Base-by-base conservation (phyloP, 208 protist species). In the Trypanosoma theileri region DNA sequence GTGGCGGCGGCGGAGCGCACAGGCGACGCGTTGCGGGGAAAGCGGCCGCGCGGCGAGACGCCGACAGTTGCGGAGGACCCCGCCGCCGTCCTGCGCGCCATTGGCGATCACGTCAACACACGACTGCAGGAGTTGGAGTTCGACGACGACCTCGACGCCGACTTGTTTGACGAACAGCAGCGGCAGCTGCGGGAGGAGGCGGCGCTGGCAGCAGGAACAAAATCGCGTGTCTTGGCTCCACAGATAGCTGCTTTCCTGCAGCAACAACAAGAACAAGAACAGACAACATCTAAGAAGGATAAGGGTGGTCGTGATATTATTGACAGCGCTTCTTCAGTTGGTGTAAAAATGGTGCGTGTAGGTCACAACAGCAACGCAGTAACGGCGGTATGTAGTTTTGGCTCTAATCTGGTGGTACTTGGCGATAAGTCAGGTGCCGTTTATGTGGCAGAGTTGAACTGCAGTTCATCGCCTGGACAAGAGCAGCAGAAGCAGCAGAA, bases 381-480 rank as follows among this genome's bases (percentile, higher is more conserved):
- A 52, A 94, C 91, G n/a, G 86, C 85, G 42, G 84, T 93, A 40
- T 86, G 85, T 21, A 60, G 69, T 50, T 79, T 96, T 62, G 86
- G 85, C 26, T 54, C 42, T 0, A 81, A 91, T 14, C 59, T 87
- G 28, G 69, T 96, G 26, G 81, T 89, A 10, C 82, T 91, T 35
- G 92, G 92, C 31, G 92, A 97, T 62, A 97, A 97, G 71, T 81
- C 89, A 1, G 92, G 92, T 0, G 80, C 85, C 22, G 88, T 95
- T 17, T 95, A 91, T 66, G 21, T 89, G 4, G 79, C 71, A 1
- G 79, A 89, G 62, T 42, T 90, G 51, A 8, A 40, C 24, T n/a
- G 50, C 44, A 52, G 28, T 42, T 62, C 51, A 12, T 63, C 52
- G 28, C 28, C 28, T 35, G 1, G 4, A 6, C 28, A 35, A 35